phyloP scores from a whole-genome alignment of 2,329 filamentous ascomycete genomes.

The Nothophoma quercina region DNA sequence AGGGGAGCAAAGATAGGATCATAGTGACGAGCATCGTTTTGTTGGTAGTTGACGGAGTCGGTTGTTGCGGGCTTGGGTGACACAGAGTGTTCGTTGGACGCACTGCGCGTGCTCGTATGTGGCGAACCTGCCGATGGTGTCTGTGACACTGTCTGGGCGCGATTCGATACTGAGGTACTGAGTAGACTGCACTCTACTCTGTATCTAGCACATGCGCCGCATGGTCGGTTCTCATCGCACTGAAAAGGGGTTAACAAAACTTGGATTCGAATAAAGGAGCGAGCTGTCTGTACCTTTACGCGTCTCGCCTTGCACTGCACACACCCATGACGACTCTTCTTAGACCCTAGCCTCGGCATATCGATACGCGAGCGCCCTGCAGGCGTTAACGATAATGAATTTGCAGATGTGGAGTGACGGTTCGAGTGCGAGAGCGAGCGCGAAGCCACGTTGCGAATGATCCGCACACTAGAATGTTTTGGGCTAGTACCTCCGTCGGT shows the following conservation, averaged over 20 bases:
- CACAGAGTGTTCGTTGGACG: slow-evolving; percentile 10
- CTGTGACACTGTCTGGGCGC: neutral
- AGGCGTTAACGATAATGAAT: too few relatives aligned
- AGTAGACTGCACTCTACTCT: slow-evolving; percentile 41
- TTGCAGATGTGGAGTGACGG: slow-evolving; percentile 4
- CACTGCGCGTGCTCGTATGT: neutral
- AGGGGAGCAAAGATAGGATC: neutral
- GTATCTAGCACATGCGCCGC: slow-evolving; percentile 38
- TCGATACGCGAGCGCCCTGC: slow-evolving; percentile 1
- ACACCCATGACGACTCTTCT: slow-evolving; percentile 37
- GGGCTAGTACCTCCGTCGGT: neutral
- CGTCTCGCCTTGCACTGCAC: slow-evolving; percentile 37
- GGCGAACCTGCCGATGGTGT: slow-evolving; percentile 10
- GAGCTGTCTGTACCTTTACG: slow-evolving; percentile 30
- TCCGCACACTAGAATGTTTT: neutral
- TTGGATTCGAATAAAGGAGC: neutral
- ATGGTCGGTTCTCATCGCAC: slow-evolving; percentile 43
- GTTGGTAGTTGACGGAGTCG: neutral
- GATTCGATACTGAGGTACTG: slow-evolving; percentile 1
- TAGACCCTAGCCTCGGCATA: slow-evolving; percentile 34
- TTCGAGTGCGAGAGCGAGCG: slow-evolving; percentile 31
- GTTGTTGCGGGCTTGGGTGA: slow-evolving; percentile 7
- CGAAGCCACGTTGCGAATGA: neutral
- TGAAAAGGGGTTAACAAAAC: slow-evolving; percentile 8
- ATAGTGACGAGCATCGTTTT: neutral